Conservation (phyloP, 202 grass and related monocot species). For the Dendrocalamus latiflorus region DNA sequence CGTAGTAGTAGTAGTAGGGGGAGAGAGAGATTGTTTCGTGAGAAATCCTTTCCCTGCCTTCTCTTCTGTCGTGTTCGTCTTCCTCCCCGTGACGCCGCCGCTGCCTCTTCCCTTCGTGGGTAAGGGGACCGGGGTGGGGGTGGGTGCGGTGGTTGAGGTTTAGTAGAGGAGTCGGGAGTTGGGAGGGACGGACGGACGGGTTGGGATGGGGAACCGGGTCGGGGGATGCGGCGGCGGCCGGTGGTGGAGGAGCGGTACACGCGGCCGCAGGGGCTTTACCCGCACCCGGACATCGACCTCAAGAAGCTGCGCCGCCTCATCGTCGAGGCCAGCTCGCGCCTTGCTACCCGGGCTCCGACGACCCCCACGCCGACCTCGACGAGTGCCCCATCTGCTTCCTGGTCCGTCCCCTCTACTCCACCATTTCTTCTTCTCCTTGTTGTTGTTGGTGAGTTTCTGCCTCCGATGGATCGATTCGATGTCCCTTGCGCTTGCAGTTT, state of each 20-base stretch:
- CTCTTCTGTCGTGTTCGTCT: neutral
- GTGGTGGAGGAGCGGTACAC: constrained; percentile 81
- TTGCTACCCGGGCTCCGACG: constrained; percentile 65
- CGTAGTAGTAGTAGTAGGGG: neutral
- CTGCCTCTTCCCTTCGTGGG: neutral
- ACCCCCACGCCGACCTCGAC: constrained; percentile 54
- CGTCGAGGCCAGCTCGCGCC: constrained; percentile 77
- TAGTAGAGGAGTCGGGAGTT: neutral
- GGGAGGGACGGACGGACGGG: neutral
- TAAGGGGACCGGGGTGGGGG: neutral
- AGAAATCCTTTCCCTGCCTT: constrained; percentile 20
- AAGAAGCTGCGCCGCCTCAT: constrained; percentile 81
- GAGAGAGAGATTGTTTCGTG: neutral
- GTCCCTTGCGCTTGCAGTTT: constrained; percentile 38
- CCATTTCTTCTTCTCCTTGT: neutral
- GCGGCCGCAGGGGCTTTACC: constrained; percentile 82
- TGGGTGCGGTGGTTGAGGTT: constrained; percentile 8
- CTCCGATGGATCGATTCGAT: neutral
- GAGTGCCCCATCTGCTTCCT: constrained; percentile 95
- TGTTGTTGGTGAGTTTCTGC: neutral
- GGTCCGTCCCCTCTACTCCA: constrained; percentile 15
- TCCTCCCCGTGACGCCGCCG: neutral
- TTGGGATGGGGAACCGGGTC: constrained; percentile 75
- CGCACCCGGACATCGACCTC: constrained; percentile 70
- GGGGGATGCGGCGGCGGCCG: constrained; percentile 44